Percentiles rank a stretch among this genome's conserved stretches.
Evolutionary conservation across 352 stramenopile species (phyloP).

Genomic region (Thalassiosira mediterranea): DNA sequence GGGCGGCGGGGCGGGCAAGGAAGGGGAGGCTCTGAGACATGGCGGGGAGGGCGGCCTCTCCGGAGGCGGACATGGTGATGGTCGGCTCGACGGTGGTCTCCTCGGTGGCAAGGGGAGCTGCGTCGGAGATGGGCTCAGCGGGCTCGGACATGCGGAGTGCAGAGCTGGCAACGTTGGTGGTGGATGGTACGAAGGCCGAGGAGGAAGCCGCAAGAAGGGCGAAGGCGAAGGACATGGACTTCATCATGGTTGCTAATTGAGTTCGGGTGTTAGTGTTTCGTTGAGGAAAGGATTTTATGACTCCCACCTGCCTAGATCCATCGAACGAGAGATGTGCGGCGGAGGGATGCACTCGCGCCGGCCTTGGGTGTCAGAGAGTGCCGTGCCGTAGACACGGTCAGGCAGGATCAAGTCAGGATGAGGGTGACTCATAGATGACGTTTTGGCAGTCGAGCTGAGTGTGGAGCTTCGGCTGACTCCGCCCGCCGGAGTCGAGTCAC

Average conservation of each 20-base stretch:
- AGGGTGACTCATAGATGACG: no score
- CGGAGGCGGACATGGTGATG: neutral
- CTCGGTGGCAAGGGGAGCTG: neutral
- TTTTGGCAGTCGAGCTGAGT: no score
- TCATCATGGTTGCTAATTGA: conserved; percentile 59
- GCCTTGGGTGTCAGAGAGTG: no score
- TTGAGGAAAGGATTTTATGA: no score
- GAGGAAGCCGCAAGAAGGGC: conserved; percentile 27
- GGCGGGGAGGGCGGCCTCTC: conserved; percentile 16
- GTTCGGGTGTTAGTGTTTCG: no score
- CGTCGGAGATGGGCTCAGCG: neutral
- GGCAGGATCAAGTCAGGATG: no score
- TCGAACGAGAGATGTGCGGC: no score
- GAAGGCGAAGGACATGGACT: conserved; percentile 46
- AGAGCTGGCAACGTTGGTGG: neutral
- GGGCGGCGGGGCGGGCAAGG: conserved; percentile 55
- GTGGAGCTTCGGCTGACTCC: no score
- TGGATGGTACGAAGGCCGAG: conserved; percentile 44
- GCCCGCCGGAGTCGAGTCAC: no score
- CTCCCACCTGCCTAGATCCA: no score
- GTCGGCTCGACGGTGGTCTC: conserved; percentile 21
- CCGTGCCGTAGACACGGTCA: no score
- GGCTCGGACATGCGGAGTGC: conserved; percentile 17
- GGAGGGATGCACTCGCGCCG: no score
- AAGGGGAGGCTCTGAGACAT: conserved; percentile 77